These are phyloP conservation scores for Erythrophleum fordii DNA, from an alignment of 306 rosid species.

Conservation along the genomic window DNA sequence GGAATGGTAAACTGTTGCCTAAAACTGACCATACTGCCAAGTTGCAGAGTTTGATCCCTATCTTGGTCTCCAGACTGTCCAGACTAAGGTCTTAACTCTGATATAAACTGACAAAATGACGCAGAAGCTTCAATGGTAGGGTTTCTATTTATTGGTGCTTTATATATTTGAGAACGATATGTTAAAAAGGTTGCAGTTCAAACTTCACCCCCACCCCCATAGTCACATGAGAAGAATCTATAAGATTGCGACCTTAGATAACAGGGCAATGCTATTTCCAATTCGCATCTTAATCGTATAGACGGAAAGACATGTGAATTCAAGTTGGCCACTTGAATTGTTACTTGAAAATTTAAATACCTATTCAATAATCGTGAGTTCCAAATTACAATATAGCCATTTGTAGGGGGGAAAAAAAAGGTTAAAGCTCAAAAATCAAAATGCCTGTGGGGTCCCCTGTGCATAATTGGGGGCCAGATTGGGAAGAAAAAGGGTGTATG, in stretches of 20 bases:
- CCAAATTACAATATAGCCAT: constrained; percentile 37
- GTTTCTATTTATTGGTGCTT: neutral
- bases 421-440: constrained; percentile 36
- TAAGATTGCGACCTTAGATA: constrained; percentile 44
- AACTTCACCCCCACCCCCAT: constrained; percentile 4
- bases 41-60: constrained; percentile 5
- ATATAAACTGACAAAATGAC: neutral
- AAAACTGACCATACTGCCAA: neutral
- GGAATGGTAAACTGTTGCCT: neutral
- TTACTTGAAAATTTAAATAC: constrained; percentile 20
- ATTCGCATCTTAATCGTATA: neutral
- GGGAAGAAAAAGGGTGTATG: constrained; percentile 33
- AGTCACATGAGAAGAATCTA: constrained; percentile 50
- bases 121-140: neutral
- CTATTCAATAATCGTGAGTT: constrained; percentile 27
- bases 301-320: constrained; percentile 21
- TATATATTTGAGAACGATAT: constrained; percentile 6
- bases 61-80: neutral
- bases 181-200: constrained; percentile 3
- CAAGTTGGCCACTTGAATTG: constrained; percentile 30
- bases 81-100: neutral
- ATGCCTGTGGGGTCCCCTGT: constrained; percentile 51
- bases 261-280: neutral
- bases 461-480: constrained; percentile 49
- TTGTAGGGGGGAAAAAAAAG: constrained; percentile 28